Base-by-base conservation (phyloP, 2,329 filamentous ascomycete genomes). In the Fusarium aywerte region DNA sequence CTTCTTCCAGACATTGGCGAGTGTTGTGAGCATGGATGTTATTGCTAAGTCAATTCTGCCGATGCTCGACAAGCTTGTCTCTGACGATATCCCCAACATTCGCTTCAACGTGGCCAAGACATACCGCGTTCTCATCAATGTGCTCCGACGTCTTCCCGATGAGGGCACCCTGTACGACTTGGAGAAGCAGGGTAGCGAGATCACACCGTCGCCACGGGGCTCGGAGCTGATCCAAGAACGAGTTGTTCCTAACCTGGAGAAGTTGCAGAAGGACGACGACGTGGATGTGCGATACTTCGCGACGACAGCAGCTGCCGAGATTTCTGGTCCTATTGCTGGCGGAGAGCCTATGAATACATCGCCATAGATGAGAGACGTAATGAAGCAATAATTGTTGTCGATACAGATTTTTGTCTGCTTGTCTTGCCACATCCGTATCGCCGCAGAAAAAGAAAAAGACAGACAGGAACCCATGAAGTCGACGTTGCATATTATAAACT, bases 31-130 rank as follows among this genome's bases (percentile, higher is more conserved):
- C 77, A 87, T 98, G 73, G 92, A 94, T 60, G 95, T 98, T 62
- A 97, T 99, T 78, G 90, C 92, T 76, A 90, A 91, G 76, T 96
- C 93, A 32, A 96, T 99, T 71, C 87, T 99, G 21, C 96, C 96
- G 36, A 98, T 99, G 85, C 88, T 99, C 77, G 92, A 97, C 80
- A 93, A 95, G 82, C 91, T 99, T 54, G 93, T 96, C 51, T 87
- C 88, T 43, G 96, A 99, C 76, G 93, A 96, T 42, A 99, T 99
- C 67, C 96, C 96, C 71, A 99, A 99, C 82, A 99, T 99, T 77
- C 93, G 96, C 50, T 99, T 99, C 87, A 99, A 99, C 80, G 96
- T 99, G 45, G 96, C 96, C 73, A 99, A 99, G 84, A 98, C 96
- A 44, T 99, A 98, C 77, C 89, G 89, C 21, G 90, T 96, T 50